These are phyloP conservation scores for Marsdenia floribunda DNA, from an alignment of 257 asterid genomes.

Conservation along the genomic window DNA sequence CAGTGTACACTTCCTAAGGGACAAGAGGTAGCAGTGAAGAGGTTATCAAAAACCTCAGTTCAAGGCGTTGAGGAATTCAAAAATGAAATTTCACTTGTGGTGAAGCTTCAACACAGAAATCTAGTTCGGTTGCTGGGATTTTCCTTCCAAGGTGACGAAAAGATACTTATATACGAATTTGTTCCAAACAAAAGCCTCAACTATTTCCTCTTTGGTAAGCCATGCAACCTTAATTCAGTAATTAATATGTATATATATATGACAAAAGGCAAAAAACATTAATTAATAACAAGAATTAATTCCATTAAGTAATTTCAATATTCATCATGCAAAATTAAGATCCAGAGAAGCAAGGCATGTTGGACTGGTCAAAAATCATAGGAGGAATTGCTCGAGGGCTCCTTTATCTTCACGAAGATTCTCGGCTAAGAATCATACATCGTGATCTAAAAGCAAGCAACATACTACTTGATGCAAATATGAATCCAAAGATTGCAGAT, in stretches of 20 bases:
- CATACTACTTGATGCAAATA: constrained; percentile 13
- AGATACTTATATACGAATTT: constrained; percentile 22
- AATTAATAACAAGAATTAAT: too few relatives aligned
- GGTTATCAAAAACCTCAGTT: constrained; percentile 15
- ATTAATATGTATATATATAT: too few relatives aligned
- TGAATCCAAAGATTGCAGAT: constrained; percentile 15
- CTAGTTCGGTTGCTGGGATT: constrained; percentile 24
- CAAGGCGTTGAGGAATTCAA: too few relatives aligned
- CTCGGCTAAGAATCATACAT: constrained; percentile 12
- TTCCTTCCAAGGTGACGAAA: constrained; percentile 17
- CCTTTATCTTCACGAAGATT: constrained; percentile 17
- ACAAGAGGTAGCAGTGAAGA: constrained; percentile 23
- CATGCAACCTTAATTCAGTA: too few relatives aligned
- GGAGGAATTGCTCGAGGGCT: constrained; percentile 9
- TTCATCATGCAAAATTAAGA: too few relatives aligned
- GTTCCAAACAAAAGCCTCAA: constrained; percentile 23
- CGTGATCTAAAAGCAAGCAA: constrained; percentile 16
- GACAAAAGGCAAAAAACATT: too few relatives aligned
- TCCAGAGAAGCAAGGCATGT: neutral
- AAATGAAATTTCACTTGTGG: too few relatives aligned
- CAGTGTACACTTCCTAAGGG: constrained; percentile 25
- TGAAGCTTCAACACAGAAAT: too few relatives aligned
- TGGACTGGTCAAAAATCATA: constrained; percentile 7
- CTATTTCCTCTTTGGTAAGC: constrained; percentile 21
- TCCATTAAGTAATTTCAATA: too few relatives aligned